phyloP scores from a whole-genome alignment of 768 basidiomycete genomes.

The Gymnopilus dilepis region DNA sequence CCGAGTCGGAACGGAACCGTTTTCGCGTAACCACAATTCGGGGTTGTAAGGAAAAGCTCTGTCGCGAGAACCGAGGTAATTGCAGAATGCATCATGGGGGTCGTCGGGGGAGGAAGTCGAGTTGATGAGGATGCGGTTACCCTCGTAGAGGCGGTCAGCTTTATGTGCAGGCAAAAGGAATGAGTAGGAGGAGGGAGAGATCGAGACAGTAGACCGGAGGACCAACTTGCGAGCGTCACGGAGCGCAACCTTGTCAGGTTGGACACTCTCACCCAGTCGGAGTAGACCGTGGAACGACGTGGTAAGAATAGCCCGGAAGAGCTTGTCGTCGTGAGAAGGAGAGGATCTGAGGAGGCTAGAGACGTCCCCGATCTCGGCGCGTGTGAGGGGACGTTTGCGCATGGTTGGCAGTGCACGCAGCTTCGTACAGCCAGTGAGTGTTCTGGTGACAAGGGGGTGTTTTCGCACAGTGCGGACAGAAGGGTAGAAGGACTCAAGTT shows the following conservation, averaged over 20 bases:
- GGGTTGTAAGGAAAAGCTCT: no score
- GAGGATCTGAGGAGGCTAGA: background rate
- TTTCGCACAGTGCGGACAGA: conserved; percentile 23
- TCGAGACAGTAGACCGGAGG: conserved; percentile 12
- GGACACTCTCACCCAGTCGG: no score
- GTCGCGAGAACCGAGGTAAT: no score
- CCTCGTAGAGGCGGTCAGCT: no score
- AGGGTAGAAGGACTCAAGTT: conserved; percentile 38
- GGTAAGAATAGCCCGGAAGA: no score
- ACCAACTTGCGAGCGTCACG: conserved; percentile 22
- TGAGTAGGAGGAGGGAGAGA: background rate
- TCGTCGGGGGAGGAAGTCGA: no score
- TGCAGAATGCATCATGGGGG: no score
- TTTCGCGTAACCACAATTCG: no score
- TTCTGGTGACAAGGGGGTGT: background rate
- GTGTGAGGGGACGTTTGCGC: conserved; percentile 32
- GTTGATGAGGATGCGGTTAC: no score
- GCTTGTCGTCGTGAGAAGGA: conserved; percentile 28
- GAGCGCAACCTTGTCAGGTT: background rate
- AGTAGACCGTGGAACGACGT: no score
- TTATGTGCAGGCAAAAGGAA: no score
- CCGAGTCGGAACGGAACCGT: no score
- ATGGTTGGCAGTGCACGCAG: conserved; percentile 4
- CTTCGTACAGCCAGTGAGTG: conserved; percentile 8
- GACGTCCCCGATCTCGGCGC: conserved; percentile 16